Percentiles rank a stretch among this genome's conserved stretches.
Conservation (phyloP, 371 early-diverging fungal genomes). For the Mortierella sp. region DNA sequence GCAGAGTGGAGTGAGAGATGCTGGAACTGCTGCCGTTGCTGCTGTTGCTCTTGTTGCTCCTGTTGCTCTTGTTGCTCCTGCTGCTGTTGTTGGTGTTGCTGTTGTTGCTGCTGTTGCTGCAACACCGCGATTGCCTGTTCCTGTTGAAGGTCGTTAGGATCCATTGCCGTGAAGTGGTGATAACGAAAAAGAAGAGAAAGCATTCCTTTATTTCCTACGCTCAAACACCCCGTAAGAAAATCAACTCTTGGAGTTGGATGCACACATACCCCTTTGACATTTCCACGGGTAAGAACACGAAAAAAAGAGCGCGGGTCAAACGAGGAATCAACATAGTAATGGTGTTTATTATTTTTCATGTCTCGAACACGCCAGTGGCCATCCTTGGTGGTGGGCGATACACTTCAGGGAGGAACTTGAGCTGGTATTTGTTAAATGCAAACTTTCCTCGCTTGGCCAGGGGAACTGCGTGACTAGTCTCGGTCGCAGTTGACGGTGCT, state of each 20-base stretch:
- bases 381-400: conserved; percentile 48
- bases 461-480: neutral
- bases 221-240: neutral
- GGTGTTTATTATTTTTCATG: neutral
- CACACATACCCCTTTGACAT: too few relatives aligned
- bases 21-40: conserved; percentile 14
- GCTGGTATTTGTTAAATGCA: conserved; percentile 49
- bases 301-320: neutral
- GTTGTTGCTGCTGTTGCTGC: conserved; percentile 12
- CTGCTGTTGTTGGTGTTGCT: conserved; percentile 19
- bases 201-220: conserved; percentile 5
- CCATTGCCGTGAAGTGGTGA: conserved; percentile 15
- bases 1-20: conserved; percentile 4
- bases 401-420: conserved; percentile 43
- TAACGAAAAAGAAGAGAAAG: neutral
- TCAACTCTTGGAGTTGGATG: too few relatives aligned
- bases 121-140: conserved; percentile 23
- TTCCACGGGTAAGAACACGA: neutral
- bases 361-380: conserved; percentile 28
- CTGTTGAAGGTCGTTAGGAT: neutral
- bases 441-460: conserved; percentile 41
- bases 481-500: neutral
- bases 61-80: conserved; percentile 18
- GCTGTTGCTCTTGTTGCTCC: conserved; percentile 14
- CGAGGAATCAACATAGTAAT: too few relatives aligned